Evolutionary conservation across 441 rosid species (phyloP).

Genomic region (Croton setiger): DNA sequence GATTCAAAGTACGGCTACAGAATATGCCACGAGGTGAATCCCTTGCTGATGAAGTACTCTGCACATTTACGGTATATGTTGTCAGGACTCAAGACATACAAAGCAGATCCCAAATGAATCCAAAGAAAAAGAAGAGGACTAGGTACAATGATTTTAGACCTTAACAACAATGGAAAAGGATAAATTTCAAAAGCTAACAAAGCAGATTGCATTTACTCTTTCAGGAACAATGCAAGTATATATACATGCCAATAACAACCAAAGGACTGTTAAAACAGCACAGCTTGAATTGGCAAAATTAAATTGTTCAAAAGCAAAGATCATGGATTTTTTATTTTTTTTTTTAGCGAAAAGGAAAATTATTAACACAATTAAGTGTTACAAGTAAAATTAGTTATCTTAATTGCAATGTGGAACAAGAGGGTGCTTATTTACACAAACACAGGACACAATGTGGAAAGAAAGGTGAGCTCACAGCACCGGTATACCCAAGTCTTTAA

Average conservation of each 20-base stretch:
- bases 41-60: constrained; percentile 81
- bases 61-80: constrained; percentile 24
- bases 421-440: neutral
- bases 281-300: neutral
- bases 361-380: neutral
- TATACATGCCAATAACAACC: neutral
- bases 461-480: constrained; percentile 39
- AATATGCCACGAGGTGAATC: constrained; percentile 89
- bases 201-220: neutral
- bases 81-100: constrained; percentile 18
- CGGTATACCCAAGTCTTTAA: constrained; percentile 70
- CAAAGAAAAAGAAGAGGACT: neutral
- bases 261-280: neutral
- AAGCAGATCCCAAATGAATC: neutral
- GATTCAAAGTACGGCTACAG: constrained; percentile 88
- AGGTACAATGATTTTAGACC: neutral
- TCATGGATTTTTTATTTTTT: too few species aligned
- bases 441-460: neutral
- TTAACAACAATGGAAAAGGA: neutral
- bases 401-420: neutral
- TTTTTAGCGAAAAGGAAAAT: too few species aligned
- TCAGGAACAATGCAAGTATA: neutral
- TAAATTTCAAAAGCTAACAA: neutral
- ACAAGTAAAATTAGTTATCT: neutral
- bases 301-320: neutral